Evolutionary conservation across 805 yeast species (phyloP), one percentile per base, ranked within the genome.

Genomic region (Scheffersomyces lignosus): DNA sequence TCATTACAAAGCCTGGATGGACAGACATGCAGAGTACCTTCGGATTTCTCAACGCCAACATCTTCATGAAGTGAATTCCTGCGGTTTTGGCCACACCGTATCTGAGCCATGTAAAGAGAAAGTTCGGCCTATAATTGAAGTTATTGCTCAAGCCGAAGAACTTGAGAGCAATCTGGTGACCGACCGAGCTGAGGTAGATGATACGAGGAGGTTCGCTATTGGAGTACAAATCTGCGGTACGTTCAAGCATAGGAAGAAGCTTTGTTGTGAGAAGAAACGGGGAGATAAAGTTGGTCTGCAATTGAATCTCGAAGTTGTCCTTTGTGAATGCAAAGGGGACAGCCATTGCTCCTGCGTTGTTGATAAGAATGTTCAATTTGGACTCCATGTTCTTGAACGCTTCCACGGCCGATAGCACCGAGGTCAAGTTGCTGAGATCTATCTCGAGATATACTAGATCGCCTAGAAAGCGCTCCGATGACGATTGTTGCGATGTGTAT

Each of bases 1-100:
- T 80, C 85, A 87, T 81, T n/a, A 86, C 87, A 45, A 86, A 73
- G 0, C 96, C 96, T 0, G 96, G 96, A 51, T 87, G 90, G 3
- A 86, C 85, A 2, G 87, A 72, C 25, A 78, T 58, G 39, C 81
- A 78, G 26, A 81, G 56, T 7, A 87, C 68, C 14, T 78, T 71
- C 0, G 95, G 93, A 53, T 85, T 73, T 40, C 80, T 72, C 25
- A 77, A 64, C 0, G 91, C 77, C 15, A 87, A 59, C 56, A 80
- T 69, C 47, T 78, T 78, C 51, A 80, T 74, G 51, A 80, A 76
- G 48, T 87, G 96, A 29, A 87, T 86, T 0, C 86, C 84, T 0
- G 85, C 83, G 1, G 85, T 78, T 52, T 87, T 87, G 10, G 93
- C 86, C 59, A 78, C 61, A 1, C 87, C 88, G 49, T 85, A 87